Evolutionary conservation across 2,329 filamentous ascomycete species (phyloP).

Genomic region (Ophiostoma ulmi): DNA sequence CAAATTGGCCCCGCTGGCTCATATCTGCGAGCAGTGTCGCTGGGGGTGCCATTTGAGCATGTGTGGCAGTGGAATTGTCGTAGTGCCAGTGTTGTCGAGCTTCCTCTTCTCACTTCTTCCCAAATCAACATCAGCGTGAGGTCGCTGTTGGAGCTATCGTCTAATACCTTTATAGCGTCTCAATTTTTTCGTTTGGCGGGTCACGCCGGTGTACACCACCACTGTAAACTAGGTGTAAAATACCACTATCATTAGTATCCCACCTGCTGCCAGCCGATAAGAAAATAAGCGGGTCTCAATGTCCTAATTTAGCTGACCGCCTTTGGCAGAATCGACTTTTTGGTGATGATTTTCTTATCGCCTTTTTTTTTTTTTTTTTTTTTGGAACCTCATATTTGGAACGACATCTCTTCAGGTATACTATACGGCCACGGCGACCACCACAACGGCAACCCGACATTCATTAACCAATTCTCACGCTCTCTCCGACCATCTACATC

Average conservation of each 20-base stretch:
- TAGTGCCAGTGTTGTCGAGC: not conserved
- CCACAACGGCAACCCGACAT: not conserved
- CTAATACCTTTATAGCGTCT: not conserved
- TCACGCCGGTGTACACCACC: not conserved
- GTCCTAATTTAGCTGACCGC: slow-evolving; percentile 17
- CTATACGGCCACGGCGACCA: not conserved
- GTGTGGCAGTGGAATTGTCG: not conserved
- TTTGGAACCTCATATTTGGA: not conserved
- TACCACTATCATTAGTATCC: not conserved
- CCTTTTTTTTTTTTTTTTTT: slow-evolving; percentile 17
- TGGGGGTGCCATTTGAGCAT: slow-evolving; percentile 23
- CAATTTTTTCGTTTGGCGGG: slow-evolving; percentile 6
- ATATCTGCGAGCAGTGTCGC: slow-evolving; percentile 25
- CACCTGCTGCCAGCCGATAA: slow-evolving; percentile 17
- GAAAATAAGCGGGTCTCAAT: not conserved
- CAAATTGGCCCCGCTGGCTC: slow-evolving; percentile 23
- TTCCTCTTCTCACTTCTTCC: no score
- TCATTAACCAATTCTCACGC: no score
- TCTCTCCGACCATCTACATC: not conserved
- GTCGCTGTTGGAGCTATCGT: not conserved
- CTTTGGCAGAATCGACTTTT: slow-evolving; percentile 25
- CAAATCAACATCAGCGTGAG: not conserved
- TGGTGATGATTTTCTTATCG: slow-evolving; percentile 16
- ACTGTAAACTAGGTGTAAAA: not conserved
- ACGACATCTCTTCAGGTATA: not conserved